Evolutionary conservation across 2,329 filamentous ascomycete genomes (phyloP).

Genomic region (Alternaria sp.): DNA sequence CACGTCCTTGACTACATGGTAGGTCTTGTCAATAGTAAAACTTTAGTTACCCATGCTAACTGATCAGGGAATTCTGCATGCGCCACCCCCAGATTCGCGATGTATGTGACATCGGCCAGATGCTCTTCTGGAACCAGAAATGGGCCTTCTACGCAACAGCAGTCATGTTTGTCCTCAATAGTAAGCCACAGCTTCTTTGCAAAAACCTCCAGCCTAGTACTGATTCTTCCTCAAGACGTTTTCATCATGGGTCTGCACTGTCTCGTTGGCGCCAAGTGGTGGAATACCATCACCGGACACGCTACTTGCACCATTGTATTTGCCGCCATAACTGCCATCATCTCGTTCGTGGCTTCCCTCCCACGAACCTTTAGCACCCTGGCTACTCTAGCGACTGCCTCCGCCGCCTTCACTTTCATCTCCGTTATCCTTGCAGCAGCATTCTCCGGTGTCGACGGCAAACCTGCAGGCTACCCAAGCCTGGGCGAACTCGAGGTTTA

Average conservation of each 20-base stretch:
- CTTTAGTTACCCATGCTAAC: not conserved
- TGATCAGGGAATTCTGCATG: constrained; percentile 84
- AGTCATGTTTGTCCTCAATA: constrained; percentile 92
- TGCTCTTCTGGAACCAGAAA: constrained; percentile 86
- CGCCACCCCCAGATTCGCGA: constrained; percentile 91
- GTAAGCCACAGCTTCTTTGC: constrained; percentile 69
- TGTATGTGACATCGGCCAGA: constrained; percentile 94
- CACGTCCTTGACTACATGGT: constrained; percentile 75
- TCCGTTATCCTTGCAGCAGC: constrained; percentile 85
- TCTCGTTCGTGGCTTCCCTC: constrained; percentile 81
- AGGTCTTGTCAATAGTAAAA: constrained; percentile 32
- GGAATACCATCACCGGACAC: constrained; percentile 85
- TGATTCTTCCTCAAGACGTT: constrained; percentile 19
- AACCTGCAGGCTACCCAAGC: constrained; percentile 71
- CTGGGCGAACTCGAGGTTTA: constrained; percentile 73
- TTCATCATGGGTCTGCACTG: constrained; percentile 73
- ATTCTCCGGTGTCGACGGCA: constrained; percentile 78
- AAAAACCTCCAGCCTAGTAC: not conserved
- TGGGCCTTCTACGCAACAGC: constrained; percentile 76
- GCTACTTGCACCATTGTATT: constrained; percentile 82
- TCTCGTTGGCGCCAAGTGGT: constrained; percentile 82
- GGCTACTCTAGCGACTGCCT: constrained; percentile 79
- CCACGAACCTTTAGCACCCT: constrained; percentile 86
- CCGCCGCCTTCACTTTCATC: constrained; percentile 88
- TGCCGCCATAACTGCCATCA: constrained; percentile 74